Evolutionary conservation across 1,284 basidiomycete species (phyloP).

Genomic region (Hortiboletus rubellus): DNA sequence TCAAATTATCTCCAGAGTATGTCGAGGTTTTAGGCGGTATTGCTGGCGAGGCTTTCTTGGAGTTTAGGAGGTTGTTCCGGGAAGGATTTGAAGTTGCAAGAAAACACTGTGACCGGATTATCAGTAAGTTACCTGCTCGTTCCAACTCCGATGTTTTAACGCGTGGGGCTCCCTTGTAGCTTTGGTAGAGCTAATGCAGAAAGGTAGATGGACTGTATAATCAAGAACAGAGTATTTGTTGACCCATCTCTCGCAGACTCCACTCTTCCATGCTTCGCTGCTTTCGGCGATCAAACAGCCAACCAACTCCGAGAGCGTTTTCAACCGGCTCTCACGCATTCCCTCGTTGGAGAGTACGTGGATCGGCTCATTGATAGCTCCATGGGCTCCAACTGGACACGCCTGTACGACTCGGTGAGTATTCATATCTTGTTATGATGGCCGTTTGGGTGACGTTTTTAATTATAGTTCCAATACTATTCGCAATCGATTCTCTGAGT

Average conservation of each 20-base stretch:
- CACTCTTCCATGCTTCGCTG: conserved; percentile 87
- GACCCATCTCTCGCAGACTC: conserved; percentile 62
- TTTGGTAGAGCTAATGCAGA: conserved; percentile 96
- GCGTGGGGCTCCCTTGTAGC: conserved; percentile 44
- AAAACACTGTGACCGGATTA: conserved; percentile 96
- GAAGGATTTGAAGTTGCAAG: conserved; percentile 92
- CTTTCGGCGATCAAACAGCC: conserved; percentile 90
- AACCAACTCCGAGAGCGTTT: conserved; percentile 89
- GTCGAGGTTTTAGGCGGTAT: conserved; percentile 94
- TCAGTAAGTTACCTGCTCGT: conserved; percentile 61
- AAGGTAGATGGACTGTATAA: conserved; percentile 52
- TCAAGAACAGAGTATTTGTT: not conserved
- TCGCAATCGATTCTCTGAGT: conserved; percentile 75
- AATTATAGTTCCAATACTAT: conserved; percentile 74
- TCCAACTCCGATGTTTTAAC: conserved; percentile 6
- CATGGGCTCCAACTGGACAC: conserved; percentile 89
- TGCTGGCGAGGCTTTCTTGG: conserved; percentile 73
- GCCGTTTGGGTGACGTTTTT: conserved; percentile 5
- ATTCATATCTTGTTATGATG: not conserved
- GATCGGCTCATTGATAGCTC: conserved; percentile 87
- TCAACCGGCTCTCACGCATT: conserved; percentile 86
- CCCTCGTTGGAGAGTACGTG: conserved; percentile 86
- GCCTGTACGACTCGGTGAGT: conserved; percentile 86
- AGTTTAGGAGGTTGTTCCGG: conserved; percentile 88
- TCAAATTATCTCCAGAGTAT: conserved; percentile 95